Evolutionary conservation across 306 rosid species (phyloP).

Genomic region (Betula pendula): DNA sequence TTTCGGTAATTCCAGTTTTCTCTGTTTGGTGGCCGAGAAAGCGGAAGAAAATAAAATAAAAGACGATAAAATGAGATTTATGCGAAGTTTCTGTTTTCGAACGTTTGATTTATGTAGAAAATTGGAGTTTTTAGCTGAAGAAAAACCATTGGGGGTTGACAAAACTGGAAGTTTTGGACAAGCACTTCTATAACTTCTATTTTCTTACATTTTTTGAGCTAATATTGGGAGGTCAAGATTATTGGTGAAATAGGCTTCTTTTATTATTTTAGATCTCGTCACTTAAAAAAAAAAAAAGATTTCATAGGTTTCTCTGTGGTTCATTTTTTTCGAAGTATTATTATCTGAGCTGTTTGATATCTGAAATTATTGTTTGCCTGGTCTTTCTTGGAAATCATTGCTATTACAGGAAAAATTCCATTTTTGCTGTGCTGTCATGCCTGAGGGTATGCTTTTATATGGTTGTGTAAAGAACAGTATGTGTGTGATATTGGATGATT

Average conservation of each 20-base stretch:
- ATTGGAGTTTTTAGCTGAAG: slow-evolving; percentile 3
- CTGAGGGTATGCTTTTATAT: not conserved
- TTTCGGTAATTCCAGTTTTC: not conserved
- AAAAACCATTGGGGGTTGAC: not conserved
- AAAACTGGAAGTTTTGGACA: not conserved
- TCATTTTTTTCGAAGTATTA: not conserved
- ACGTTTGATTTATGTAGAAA: not conserved
- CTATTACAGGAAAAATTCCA: not conserved
- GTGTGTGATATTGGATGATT: not conserved
- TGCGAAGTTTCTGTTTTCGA: not conserved
- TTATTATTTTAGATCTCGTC: not conserved
- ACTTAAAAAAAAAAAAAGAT: too few species aligned
- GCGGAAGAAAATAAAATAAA: not conserved
- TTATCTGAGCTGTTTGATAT: not conserved
- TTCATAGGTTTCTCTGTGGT: not conserved
- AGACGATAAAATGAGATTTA: not conserved
- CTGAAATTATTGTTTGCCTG: not conserved
- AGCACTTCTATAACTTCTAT: not conserved
- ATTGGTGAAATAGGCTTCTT: not conserved
- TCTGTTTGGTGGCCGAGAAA: slow-evolving; percentile 6
- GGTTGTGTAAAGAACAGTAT: not conserved
- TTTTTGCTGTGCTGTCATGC: not conserved
- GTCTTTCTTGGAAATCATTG: not conserved
- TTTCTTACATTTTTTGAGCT: not conserved
- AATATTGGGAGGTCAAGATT: not conserved